Conservation (phyloP, 176 grass and related monocot genomes). For the Rhynchospora pubera region DNA sequence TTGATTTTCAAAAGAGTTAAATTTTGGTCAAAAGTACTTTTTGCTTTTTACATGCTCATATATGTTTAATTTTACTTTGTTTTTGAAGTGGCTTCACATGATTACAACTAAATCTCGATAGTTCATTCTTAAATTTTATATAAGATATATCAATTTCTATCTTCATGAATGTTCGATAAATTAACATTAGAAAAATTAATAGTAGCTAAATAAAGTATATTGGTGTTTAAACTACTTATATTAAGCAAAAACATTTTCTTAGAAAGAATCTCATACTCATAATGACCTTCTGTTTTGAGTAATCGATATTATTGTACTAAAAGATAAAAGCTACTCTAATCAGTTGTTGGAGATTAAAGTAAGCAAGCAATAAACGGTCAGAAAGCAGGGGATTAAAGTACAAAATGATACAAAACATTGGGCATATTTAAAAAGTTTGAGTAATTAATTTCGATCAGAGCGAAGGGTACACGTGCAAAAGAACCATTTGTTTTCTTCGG, state of each 20-base stretch:
- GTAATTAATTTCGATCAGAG: neutral
- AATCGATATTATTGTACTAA: neutral
- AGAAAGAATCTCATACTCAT: too few species aligned
- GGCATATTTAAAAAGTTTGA: neutral
- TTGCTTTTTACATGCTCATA: neutral
- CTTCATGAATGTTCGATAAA: neutral
- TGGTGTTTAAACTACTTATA: neutral
- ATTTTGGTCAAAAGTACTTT: neutral
- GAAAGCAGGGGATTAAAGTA: neutral
- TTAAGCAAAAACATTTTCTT: too few species aligned
- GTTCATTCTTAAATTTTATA: neutral
- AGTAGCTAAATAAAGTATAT: neutral
- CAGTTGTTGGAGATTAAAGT: neutral
- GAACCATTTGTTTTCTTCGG: neutral
- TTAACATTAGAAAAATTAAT: neutral
- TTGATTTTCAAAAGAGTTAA: neutral
- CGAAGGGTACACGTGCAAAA: slow-evolving; percentile 11
- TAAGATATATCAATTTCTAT: neutral
- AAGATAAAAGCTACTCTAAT: neutral
- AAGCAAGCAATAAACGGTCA: neutral
- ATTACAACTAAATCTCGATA: neutral
- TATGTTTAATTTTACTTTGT: neutral
- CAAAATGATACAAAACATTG: neutral
- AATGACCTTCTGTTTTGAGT: too few species aligned
- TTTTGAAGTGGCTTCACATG: neutral